Conservation (phyloP, 495 filamentous ascomycete species). For the Neurospora sp. region DNA sequence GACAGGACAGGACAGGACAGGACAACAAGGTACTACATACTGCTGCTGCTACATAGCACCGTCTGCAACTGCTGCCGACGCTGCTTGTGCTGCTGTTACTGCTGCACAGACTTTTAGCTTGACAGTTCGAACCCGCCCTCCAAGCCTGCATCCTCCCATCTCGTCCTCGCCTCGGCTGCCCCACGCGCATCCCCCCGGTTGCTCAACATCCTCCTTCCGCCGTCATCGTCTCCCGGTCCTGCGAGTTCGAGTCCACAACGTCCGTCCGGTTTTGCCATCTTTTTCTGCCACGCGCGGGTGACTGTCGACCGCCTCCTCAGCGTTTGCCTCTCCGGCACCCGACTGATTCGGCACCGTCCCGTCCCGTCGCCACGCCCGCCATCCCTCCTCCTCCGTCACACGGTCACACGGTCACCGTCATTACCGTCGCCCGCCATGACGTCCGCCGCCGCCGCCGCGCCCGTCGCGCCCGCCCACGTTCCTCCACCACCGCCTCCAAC, state of each 20-base stretch:
- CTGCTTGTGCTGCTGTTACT: neutral
- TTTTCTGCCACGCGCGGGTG: neutral
- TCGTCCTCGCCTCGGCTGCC: slow-evolving; percentile 1
- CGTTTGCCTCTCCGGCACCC: neutral
- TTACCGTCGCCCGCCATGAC: slow-evolving; percentile 14
- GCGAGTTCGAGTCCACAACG: slow-evolving; percentile 1
- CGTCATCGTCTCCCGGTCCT: neutral
- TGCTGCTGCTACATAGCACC: neutral
- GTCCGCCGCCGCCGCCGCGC: slow-evolving; percentile 11
- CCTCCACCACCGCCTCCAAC: slow-evolving; percentile 7
- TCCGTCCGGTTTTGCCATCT: neutral
- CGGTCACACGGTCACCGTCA: neutral
- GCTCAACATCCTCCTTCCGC: neutral
- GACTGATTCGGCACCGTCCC: neutral
- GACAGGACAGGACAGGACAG: neutral
- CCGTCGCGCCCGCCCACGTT: slow-evolving; percentile 10
- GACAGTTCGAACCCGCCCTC: neutral
- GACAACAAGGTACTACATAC: neutral
- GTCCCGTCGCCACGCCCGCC: neutral
- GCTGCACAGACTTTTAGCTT: neutral
- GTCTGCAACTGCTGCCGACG: neutral
- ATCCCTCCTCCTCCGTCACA: neutral
- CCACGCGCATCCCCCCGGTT: neutral
- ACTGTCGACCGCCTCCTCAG: neutral
- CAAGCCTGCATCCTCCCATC: neutral